These are phyloP conservation scores for Aureobasidium vineae DNA, from an alignment of 2,329 filamentous ascomycete species.

Conservation along the genomic window DNA sequence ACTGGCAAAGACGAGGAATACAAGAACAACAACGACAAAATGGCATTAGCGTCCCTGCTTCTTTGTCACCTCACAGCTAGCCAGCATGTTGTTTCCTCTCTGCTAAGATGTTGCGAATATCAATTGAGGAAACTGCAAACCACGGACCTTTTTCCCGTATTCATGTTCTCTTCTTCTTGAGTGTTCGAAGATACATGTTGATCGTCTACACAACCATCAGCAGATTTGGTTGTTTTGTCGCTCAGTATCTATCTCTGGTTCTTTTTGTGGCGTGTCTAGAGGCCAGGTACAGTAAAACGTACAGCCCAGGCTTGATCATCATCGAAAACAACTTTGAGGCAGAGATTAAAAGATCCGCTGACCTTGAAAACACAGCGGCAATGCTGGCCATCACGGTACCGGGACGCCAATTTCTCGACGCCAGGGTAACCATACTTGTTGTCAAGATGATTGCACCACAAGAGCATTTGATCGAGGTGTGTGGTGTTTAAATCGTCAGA, in stretches of 20 bases:
- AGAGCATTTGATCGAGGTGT: neutral
- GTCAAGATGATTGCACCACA: neutral
- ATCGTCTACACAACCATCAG: neutral
- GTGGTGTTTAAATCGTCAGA: neutral
- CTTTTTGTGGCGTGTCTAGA: neutral
- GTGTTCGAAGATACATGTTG: neutral
- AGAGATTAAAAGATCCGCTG: neutral
- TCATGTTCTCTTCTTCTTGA: neutral
- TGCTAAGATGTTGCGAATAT: neutral
- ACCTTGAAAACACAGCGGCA: neutral
- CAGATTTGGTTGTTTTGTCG: neutral
- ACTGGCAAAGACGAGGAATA: neutral
- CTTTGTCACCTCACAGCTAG: neutral
- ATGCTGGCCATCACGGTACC: neutral
- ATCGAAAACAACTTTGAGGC: neutral
- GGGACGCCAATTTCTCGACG: neutral
- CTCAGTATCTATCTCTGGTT: neutral
- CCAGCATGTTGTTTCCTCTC: neutral
- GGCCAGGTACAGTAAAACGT: neutral
- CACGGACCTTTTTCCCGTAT: too few species aligned
- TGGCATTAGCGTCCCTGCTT: neutral
- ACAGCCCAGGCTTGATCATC: neutral
- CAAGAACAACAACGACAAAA: neutral
- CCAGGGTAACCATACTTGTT: neutral
- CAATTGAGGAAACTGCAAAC: neutral